Base-by-base conservation (phyloP, 345 rosid genomes). In the Salix caprea region DNA sequence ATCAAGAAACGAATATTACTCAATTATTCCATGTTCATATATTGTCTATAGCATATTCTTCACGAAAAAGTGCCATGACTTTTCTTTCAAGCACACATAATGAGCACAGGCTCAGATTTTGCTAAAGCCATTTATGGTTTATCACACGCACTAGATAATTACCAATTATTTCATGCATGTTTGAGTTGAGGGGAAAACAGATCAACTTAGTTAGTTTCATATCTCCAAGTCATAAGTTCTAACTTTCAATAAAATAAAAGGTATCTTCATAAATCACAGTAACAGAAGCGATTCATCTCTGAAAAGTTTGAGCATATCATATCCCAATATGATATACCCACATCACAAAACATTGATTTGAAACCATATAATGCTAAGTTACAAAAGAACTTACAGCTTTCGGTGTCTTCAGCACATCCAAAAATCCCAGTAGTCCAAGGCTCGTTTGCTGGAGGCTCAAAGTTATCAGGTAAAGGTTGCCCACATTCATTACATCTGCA, bases 381-480 rank as follows among this genome's bases (percentile, higher is more conserved):
- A 34, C 11, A 30, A 24, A 65, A 74, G 2, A 67, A 85, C 99
- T 90, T 86, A 96, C 99, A 93, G 73, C 98, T 96, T 62, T 80
- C 87, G 39, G 88, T 78, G 77, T 96, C 99, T 80, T 96, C 91
- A 13, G 91, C 67, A 70, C 95, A 96, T 23, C 98, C 99, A 75
- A 96, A 93, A 67, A 96, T 92, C 61, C 96, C 99, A 3, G 96
- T 92, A 28, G 94, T 89, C 99, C 99, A 96, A 64, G 95, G 93
- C 82, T 96, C 99, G 82, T 87, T 94, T 6, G 86, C 89, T 18
- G 96, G 99, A 67, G 92, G 89, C 86, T 88, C 87, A 52, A 89
- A 96, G 83, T 92, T 86, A 62, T 91, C 93, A 18, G 99, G 98
- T 72, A 96, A 85, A 76, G 83, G 58, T 85, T 96, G 99, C 40